Evolutionary conservation across 139 green algal species (phyloP).

Genomic region (Ulvella scutata): DNA sequence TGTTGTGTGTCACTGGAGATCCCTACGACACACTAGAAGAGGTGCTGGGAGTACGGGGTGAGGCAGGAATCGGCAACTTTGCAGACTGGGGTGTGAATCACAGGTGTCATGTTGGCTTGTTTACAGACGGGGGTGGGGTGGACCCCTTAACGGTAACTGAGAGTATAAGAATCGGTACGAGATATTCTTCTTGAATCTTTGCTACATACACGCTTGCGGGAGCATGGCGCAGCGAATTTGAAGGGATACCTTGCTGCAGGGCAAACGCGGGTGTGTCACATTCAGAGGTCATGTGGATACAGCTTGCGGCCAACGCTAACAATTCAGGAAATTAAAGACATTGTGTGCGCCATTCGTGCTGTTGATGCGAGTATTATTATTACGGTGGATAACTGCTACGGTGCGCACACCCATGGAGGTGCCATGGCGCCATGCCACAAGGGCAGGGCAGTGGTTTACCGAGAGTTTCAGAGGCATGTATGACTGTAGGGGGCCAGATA

Average conservation of each 20-base stretch:
- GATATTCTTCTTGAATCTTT: background rate
- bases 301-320: conserved; percentile 62
- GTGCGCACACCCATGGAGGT: background rate
- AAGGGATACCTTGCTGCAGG: no score
- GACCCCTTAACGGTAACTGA: background rate
- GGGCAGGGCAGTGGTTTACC: no score
- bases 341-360: conserved; percentile 12
- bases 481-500: no score
- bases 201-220: background rate
- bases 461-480: background rate
- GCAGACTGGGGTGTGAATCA: conserved; percentile 77
- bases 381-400: conserved; percentile 97
- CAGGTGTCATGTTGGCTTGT: conserved; percentile 9
- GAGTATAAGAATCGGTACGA: background rate
- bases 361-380: conserved; percentile 45
- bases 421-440: no score
- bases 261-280: conserved; percentile 50
- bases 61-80: conserved; percentile 51
- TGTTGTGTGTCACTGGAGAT: conserved; percentile 65
- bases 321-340: conserved; percentile 55
- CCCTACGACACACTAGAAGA: conserved; percentile 96
- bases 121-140: background rate
- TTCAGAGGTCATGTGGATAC: conserved; percentile 95
- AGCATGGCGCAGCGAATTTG: no score
- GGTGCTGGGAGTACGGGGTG: conserved; percentile 77